These are phyloP conservation scores for Coprinellus aureogranulatus DNA, from an alignment of 768 basidiomycete genomes.

Conservation along the genomic window DNA sequence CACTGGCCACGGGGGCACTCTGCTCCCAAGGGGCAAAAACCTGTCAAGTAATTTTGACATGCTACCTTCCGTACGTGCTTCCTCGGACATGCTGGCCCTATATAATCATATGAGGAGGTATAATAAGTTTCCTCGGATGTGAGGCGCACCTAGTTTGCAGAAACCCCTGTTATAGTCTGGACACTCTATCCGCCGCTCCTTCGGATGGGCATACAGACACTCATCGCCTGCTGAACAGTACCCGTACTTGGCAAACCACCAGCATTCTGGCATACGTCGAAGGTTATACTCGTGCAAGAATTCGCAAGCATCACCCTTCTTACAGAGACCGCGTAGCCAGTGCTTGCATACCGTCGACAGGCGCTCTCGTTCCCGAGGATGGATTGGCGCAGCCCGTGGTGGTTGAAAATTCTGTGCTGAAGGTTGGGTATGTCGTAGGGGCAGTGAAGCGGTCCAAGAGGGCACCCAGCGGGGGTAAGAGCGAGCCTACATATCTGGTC, in stretches of 20 bases:
- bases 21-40: conserved; percentile 88
- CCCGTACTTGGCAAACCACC: conserved; percentile 98
- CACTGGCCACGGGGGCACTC: conserved; percentile 90
- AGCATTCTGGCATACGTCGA: conserved; percentile 96
- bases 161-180: conserved; percentile 96
- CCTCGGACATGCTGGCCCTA: conserved; percentile 86
- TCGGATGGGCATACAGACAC: conserved; percentile 94
- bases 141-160: conserved; percentile 80
- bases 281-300: conserved; percentile 99
- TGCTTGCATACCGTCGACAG: conserved; percentile 96
- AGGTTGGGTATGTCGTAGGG: conserved; percentile 86
- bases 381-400: conserved; percentile 74
- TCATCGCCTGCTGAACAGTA: conserved; percentile 97
- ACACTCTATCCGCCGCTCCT: conserved; percentile 88
- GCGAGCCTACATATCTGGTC: conserved; percentile 90
- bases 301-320: conserved; percentile 97
- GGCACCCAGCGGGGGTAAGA: conserved; percentile 80
- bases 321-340: conserved; percentile 96
- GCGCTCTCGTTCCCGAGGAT: conserved; percentile 80
- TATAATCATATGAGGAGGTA: no score
- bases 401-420: conserved; percentile 89
- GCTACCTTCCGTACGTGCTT: conserved; percentile 91
- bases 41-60: conserved; percentile 87
- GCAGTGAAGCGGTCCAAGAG: conserved; percentile 91
- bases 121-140: not conserved